Evolutionary conservation across 208 protist genomes (phyloP), one percentile per base, ranked within the genome.

Genomic region (Trypanosoma mega): DNA sequence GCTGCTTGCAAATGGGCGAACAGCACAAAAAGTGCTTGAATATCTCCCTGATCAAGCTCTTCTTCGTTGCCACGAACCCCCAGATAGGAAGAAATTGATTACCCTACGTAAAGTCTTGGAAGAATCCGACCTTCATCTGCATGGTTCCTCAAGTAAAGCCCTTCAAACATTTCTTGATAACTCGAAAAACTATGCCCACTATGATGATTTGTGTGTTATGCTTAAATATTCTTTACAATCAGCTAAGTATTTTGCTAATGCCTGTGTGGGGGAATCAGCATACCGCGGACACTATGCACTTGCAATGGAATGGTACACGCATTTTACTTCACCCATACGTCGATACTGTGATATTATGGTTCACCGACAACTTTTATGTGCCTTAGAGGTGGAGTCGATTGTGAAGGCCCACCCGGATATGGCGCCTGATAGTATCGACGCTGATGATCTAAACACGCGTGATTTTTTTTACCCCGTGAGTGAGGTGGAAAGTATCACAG

Each of bases 291-390:
- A 98, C 80, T 97, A 87, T 57, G 95, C 91, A 24, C 73, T 98
- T 29, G 89, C 74, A 3, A 47, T 88, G 49, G 69, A 75, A 29
- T 89, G 91, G 65, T 98, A 98, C 74, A 96, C 92, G 14, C 95
- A 98, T 72, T 98, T 98, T 60, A 98, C 93, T 18, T 97, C 91
- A 3, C 96, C 96, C 8, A 97, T 98, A 59, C 88, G 96, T 6
- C 83, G 96, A 37, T 98, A 97, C 74, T 76, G 78, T 53, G 93
- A 98, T 63, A 76, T 98, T 41, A 78, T 97, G 48, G 88, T 92
- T 16, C 96, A 98, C 68, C 84, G 93, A 9, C 87, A 94, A 67
- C 70, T 98, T 43, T 56, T 73, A 18, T 71, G 86, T 16, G 87
- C 87, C 2, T 65, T 96, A 24, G 85, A 92, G 67, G 68, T 94